Evolutionary conservation across 352 stramenopile genomes (phyloP).

Genomic region (Achlya hypogyna): DNA sequence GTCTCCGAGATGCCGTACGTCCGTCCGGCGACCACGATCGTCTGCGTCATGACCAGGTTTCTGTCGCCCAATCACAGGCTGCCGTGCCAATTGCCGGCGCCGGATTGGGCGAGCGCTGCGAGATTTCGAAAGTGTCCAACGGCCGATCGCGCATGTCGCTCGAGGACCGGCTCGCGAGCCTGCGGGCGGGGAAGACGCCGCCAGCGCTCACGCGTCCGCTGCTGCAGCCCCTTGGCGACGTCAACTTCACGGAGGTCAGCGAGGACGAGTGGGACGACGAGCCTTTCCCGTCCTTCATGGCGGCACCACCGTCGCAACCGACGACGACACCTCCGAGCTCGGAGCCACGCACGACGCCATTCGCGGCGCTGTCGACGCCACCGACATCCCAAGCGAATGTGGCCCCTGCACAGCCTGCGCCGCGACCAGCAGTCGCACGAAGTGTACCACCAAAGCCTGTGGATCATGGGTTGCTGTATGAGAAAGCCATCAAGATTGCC

Average conservation of each 20-base stretch:
- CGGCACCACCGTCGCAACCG: not conserved
- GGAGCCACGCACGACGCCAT: not conserved
- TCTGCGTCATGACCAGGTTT: not conserved
- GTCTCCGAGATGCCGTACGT: slow-evolving; percentile 68
- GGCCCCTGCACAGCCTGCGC: not conserved
- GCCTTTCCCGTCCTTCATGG: not conserved
- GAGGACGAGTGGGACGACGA: slow-evolving; percentile 22
- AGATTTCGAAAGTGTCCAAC: slow-evolving; percentile 12
- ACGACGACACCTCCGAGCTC: not conserved
- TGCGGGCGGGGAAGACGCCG: slow-evolving; percentile 2
- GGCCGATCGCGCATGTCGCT: slow-evolving; percentile 10
- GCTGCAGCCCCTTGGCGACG: not conserved
- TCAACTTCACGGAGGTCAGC: slow-evolving; percentile 6
- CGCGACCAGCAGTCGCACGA: not conserved
- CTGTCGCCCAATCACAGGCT: not conserved
- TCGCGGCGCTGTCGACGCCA: not conserved
- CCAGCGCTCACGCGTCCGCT: not conserved
- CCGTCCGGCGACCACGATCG: slow-evolving; percentile 35
- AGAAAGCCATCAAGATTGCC: slow-evolving; percentile 45
- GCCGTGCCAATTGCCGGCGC: not conserved
- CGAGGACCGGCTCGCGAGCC: slow-evolving; percentile 13
- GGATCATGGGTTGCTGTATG: slow-evolving; percentile 25
- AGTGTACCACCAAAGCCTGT: not conserved
- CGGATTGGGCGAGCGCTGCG: slow-evolving; percentile 9
- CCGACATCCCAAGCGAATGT: not conserved